Percentiles rank a stretch among this genome's conserved stretches.
Evolutionary conservation across 2,329 filamentous ascomycete species (phyloP).

Genomic region (Fusarium newnesense): DNA sequence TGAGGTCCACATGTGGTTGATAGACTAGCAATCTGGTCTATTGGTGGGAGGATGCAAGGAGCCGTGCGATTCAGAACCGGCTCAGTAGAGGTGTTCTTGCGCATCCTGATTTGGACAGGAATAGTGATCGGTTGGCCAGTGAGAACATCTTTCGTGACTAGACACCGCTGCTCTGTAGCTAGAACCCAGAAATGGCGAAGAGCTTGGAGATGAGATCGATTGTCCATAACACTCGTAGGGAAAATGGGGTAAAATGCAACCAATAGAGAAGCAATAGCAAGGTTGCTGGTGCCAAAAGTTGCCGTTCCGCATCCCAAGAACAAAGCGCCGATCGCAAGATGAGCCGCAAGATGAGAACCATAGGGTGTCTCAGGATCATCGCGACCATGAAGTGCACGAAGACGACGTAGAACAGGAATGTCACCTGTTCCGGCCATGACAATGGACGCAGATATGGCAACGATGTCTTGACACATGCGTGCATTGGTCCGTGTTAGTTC

Average conservation of each 20-base stretch:
- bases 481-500: conserved; percentile 85
- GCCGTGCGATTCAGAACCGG: conserved; percentile 57
- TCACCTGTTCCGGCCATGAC: conserved; percentile 98
- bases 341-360: conserved; percentile 91
- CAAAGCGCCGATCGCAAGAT: conserved; percentile 89
- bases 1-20: conserved; percentile 68
- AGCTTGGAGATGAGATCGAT: conserved; percentile 92
- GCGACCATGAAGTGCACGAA: conserved; percentile 88
- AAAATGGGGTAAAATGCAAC: conserved; percentile 96
- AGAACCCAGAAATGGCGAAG: conserved; percentile 98
- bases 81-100: conserved; percentile 52
- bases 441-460: conserved; percentile 83
- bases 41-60: conserved; percentile 71
- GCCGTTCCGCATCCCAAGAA: conserved; percentile 94
- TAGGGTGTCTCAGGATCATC: conserved; percentile 87
- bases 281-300: conserved; percentile 88
- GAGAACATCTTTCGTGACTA: conserved; percentile 87
- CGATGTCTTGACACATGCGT: conserved; percentile 88
- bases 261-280: conserved; percentile 86
- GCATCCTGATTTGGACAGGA: conserved; percentile 74
- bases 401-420: conserved; percentile 81
- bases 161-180: conserved; percentile 87
- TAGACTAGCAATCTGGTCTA: conserved; percentile 70
- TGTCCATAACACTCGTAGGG: conserved; percentile 89
- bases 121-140: conserved; percentile 82